Percentiles rank a stretch among this genome's conserved stretches.
Conservation (phyloP, 106 monocot species). For the Agapanthus africanus region DNA sequence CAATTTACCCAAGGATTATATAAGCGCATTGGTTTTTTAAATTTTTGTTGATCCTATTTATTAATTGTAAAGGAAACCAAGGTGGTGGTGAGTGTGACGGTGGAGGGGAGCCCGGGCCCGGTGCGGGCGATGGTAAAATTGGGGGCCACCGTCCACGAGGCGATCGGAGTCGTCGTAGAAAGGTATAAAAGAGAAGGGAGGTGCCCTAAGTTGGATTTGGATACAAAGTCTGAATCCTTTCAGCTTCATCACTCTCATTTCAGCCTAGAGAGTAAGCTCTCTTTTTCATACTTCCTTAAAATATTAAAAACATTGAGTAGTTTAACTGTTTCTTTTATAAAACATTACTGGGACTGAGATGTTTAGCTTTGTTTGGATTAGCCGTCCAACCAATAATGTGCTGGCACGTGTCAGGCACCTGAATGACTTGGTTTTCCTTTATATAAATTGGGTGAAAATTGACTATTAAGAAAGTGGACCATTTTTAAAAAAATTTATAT, state of each 20-base stretch:
- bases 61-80: constrained; percentile 35
- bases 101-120: constrained; percentile 89
- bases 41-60: too few species aligned
- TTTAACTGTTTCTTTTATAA: too few species aligned
- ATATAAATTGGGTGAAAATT: too few species aligned
- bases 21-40: too few species aligned
- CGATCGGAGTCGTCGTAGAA: constrained; percentile 44
- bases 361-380: too few species aligned
- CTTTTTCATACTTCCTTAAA: background rate
- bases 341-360: too few species aligned
- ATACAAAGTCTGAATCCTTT: constrained; percentile 10
- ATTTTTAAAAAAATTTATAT: too few species aligned
- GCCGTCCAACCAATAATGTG: too few species aligned
- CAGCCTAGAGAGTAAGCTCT: constrained; percentile 56
- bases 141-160: constrained; percentile 59
- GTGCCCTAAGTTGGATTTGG: constrained; percentile 30
- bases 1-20: too few species aligned
- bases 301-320: background rate
- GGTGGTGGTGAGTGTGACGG: constrained; percentile 85
- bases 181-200: constrained; percentile 56
- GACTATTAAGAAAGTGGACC: too few species aligned
- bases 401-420: too few species aligned
- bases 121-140: constrained; percentile 61
- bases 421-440: too few species aligned
- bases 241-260: constrained; percentile 83